Conservation (phyloP, 1,284 basidiomycete species). For the Cutaneotrichosporon sp. region DNA sequence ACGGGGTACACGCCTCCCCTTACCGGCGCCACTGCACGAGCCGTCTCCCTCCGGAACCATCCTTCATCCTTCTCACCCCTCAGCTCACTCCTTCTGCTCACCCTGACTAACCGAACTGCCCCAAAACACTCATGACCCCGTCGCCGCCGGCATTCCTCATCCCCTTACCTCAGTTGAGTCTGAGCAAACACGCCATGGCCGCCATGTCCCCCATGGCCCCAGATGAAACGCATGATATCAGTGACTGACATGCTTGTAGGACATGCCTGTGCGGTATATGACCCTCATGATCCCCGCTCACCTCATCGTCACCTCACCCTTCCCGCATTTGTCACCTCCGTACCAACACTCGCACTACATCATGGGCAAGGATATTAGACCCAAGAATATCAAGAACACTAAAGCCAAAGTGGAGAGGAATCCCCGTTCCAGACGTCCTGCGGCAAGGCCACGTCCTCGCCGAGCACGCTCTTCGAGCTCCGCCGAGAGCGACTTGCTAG, state of each 20-base stretch:
- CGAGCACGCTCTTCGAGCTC: background rate
- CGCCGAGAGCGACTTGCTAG: background rate
- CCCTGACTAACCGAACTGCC: background rate
- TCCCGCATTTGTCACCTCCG: background rate
- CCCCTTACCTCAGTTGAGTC: background rate
- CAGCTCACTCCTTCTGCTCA: background rate
- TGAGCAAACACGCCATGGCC: background rate
- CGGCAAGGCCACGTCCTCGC: too few relatives aligned
- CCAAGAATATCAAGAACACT: background rate
- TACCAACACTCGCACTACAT: background rate
- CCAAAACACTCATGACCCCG: background rate
- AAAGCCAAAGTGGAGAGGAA: background rate
- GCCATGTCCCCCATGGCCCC: background rate
- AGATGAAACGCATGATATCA: background rate
- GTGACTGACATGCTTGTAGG: background rate
- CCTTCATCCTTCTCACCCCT: background rate
- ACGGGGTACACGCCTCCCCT: background rate
- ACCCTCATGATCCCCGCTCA: background rate
- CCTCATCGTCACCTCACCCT: background rate
- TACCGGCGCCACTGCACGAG: constrained; percentile 3
- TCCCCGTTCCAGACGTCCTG: background rate
- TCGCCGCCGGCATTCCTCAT: background rate
- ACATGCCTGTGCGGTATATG: background rate
- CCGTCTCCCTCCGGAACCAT: constrained; percentile 1
- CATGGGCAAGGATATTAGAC: background rate